These are phyloP conservation scores for Mollisiaceae sp. DNA, from an alignment of 2,329 filamentous ascomycete genomes.

Conservation along the genomic window DNA sequence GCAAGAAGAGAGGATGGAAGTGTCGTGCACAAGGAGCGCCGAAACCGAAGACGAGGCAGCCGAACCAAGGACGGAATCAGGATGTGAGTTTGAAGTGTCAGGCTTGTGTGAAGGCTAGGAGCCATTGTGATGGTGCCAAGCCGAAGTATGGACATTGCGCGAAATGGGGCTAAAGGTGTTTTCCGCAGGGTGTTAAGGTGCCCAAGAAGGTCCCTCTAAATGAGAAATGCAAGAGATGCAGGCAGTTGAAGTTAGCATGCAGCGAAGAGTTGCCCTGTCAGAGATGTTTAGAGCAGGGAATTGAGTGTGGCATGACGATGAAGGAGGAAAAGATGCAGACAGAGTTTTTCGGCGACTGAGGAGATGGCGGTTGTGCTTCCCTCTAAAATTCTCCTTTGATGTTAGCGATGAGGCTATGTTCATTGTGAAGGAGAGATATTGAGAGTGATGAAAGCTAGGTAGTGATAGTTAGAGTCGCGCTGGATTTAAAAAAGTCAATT, in stretches of 20 bases:
- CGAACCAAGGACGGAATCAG: background rate
- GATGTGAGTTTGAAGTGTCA: background rate
- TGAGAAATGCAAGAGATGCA: slow-evolving; percentile 12
- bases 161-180: background rate
- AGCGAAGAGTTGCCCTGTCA: background rate
- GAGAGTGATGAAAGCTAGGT: no score
- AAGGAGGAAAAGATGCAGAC: slow-evolving; percentile 2
- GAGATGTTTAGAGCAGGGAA: background rate
- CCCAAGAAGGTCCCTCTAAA: background rate
- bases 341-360: slow-evolving; percentile 2
- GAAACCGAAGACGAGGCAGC: background rate
- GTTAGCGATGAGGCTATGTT: background rate
- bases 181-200: background rate
- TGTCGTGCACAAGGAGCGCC: background rate
- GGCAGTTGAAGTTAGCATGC: background rate
- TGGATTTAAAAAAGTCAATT: no score
- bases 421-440: no score
- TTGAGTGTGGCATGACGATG: background rate
- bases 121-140: slow-evolving; percentile 5
- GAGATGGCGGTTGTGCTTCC: background rate
- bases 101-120: background rate
- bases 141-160: slow-evolving; percentile 7
- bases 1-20: background rate
- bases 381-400: background rate
- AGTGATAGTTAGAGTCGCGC: no score